Conservation (phyloP, 2,329 filamentous ascomycete genomes). For the Bipolaris victoriae region DNA sequence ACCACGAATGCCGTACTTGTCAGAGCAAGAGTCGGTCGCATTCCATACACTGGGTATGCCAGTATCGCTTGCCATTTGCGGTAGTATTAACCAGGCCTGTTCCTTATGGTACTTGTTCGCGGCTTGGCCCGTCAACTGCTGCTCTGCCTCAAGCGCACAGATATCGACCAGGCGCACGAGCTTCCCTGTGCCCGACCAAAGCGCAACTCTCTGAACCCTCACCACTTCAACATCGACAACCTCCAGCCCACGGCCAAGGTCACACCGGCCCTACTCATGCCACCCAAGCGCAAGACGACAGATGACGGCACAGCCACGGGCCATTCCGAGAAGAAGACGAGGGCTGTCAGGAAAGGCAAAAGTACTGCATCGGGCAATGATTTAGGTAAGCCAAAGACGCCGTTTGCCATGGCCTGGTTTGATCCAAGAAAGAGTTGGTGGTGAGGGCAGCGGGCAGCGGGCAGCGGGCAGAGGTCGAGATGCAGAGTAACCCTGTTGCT, state of each 20-base stretch:
- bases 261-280: constrained; percentile 7
- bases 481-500: constrained; percentile 9
- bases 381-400: constrained; percentile 4
- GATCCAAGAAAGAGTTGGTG: neutral
- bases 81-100: constrained; percentile 4
- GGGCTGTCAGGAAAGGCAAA: constrained; percentile 6
- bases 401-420: neutral
- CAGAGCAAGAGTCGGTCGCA: constrained; percentile 2
- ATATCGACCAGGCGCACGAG: constrained; percentile 16
- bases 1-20: neutral
- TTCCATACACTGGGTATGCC: constrained; percentile 4
- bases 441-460: neutral
- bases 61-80: constrained; percentile 6
- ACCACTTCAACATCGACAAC: neutral
- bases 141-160: constrained; percentile 14
- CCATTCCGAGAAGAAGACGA: constrained; percentile 10
- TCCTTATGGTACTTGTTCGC: constrained; percentile 4
- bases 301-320: constrained; percentile 1
- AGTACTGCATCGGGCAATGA: neutral
- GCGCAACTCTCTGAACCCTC: neutral
- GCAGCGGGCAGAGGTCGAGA: constrained; percentile 4
- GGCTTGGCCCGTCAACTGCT: constrained; percentile 2
- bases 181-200: constrained; percentile 6
- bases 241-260: constrained; percentile 4
- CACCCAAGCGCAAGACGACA: constrained; percentile 19